These are phyloP conservation scores for Gardenia jasminoides DNA, from an alignment of 257 asterid species.

Conservation along the genomic window DNA sequence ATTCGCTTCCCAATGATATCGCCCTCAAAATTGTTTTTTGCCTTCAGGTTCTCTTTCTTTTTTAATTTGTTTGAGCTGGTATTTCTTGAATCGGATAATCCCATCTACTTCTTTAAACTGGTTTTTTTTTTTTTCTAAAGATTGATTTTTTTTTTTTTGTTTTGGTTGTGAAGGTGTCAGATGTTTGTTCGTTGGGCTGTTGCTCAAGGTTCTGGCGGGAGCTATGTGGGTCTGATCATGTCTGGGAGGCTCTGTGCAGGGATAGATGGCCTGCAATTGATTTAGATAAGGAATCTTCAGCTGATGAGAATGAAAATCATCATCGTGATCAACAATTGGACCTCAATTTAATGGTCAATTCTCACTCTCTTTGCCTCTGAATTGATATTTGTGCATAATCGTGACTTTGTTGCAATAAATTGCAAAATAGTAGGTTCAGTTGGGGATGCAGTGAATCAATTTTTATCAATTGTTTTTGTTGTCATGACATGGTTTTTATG, in stretches of 20 bases:
- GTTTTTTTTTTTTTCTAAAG: slow-evolving; percentile 30
- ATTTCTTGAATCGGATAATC: slow-evolving; percentile 5
- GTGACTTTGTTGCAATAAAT: neutral
- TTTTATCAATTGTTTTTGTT: neutral
- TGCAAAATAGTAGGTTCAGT: neutral
- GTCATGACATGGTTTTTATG: neutral
- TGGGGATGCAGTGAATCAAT: neutral
- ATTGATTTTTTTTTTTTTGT: slow-evolving; percentile 1
- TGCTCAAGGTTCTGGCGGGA: slow-evolving; percentile 87
- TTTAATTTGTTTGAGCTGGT: neutral
- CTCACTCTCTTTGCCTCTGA: neutral
- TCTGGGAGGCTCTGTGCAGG: slow-evolving; percentile 69
- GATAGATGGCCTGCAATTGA: slow-evolving; percentile 62
- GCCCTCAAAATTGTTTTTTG: slow-evolving; percentile 69
- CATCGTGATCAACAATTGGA: slow-evolving; percentile 25
- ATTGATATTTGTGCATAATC: neutral
- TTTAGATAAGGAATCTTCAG: slow-evolving; percentile 25
- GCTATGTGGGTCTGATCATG: slow-evolving; percentile 67
- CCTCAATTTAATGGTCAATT: slow-evolving; percentile 10
- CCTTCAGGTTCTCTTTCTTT: slow-evolving; percentile 43
- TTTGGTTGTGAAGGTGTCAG: slow-evolving; percentile 44
- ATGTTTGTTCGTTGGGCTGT: slow-evolving; percentile 80
- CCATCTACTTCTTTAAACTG: slow-evolving; percentile 15
- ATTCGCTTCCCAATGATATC: slow-evolving; percentile 66
- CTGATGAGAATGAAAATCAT: slow-evolving; percentile 17